Base-by-base conservation (phyloP, 148 eudicot species). In the Arctostaphylos glauca region DNA sequence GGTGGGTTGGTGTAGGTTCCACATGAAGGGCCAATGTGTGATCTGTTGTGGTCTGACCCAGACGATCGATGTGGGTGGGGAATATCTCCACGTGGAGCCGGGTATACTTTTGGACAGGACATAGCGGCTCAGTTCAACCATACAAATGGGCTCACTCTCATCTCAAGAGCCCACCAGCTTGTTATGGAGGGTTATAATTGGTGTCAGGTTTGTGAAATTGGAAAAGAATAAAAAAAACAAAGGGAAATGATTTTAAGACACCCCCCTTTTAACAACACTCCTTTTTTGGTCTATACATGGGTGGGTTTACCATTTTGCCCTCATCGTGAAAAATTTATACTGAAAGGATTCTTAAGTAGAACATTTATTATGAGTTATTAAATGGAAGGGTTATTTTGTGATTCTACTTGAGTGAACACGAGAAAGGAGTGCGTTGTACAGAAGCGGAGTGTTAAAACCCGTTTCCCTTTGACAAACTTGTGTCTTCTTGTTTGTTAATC, bases 41-140 rank as follows among this genome's bases (percentile, higher is more conserved):
- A 96, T 83, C 97, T 96, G 53, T 87, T 96, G 86, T 96, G 99
- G 99, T 94, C 98, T 53, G 99, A 96, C 86, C 99, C 99, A 14
- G 99, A 96, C 82, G 98, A 96, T 83, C 94, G 98, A 43, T 96
- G 98, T 84, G 98, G 98, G 64, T 95, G 98, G 98, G 98, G 98
- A 64, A 95, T 95, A 68, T 95, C 98, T 23, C 98, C 98, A 19
- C 96, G 98, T 85, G 98, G 98, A 46, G 98, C 98, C 81, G 98
- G 98, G 70, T 96, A 96, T 80, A 96, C 98, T 31, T 96, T 96
- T 83, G 98, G 98, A 77, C 97, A 96, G 85, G 98, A 96, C 83
- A 94, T 96, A 86, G 97, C 97, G 6, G 74, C 88, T 59, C 90
- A 86, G 58, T 96, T 93, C 88, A 94, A 96, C 88, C 98, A 94